phyloP scores from a whole-genome alignment of 148 eudicot genomes.

The Drosera capensis region DNA sequence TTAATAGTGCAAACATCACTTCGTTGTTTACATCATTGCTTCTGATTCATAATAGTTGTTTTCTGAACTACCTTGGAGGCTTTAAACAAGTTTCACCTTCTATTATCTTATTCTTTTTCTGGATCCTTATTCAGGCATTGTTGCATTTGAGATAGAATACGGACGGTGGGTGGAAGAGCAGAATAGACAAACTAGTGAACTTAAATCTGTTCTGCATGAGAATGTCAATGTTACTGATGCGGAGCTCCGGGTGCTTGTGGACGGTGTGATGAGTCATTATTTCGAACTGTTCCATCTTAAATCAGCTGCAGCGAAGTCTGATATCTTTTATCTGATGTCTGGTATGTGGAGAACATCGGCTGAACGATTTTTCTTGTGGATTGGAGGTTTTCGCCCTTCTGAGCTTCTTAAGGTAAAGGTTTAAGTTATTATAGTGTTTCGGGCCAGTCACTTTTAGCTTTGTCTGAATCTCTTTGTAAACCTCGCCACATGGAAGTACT shows the following conservation, averaged over 20 bases:
- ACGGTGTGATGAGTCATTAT: conserved; percentile 60
- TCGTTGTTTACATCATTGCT: too few species aligned
- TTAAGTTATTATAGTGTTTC: too few species aligned
- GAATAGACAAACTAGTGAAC: conserved; percentile 36
- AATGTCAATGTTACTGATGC: conserved; percentile 29
- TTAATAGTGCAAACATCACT: too few species aligned
- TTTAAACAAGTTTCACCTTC: background rate
- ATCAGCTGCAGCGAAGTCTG: conserved; percentile 65
- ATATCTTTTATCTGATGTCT: conserved; percentile 68
- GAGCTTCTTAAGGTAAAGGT: conserved; percentile 63
- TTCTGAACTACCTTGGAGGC: background rate
- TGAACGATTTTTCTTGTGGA: conserved; percentile 87
- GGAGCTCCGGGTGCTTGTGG: conserved; percentile 49
- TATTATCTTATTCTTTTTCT: background rate
- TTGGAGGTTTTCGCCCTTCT: conserved; percentile 95
- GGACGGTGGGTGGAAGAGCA: conserved; percentile 82
- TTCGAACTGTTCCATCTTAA: conserved; percentile 58
- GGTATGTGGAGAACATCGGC: conserved; percentile 86
- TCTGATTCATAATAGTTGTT: background rate
- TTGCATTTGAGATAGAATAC: conserved; percentile 64
- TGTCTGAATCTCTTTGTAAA: background rate
- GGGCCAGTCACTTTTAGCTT: background rate
- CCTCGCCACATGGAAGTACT: background rate
- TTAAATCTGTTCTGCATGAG: conserved; percentile 50
- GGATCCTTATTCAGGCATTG: conserved; percentile 32